A percentile compares a stretch with the other conserved stretches of the same genome.
These are phyloP conservation scores for Ogataea angusta DNA, from an alignment of 805 yeast genomes.

Conservation along the genomic window DNA sequence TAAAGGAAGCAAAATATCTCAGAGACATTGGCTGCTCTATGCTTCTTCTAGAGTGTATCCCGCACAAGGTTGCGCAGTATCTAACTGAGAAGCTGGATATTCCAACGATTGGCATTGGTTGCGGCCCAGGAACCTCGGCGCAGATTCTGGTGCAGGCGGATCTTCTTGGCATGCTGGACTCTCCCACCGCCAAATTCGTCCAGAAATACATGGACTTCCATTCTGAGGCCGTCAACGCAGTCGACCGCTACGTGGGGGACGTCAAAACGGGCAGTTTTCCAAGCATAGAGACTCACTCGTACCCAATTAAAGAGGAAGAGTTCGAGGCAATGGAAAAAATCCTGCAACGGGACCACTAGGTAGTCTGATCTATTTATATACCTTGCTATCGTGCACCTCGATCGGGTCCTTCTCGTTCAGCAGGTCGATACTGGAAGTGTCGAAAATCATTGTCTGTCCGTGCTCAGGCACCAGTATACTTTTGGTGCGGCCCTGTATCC, in stretches of 20 bases:
- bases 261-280: constrained; percentile 62
- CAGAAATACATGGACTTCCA: constrained; percentile 59
- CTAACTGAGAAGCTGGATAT: constrained; percentile 59
- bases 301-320: constrained; percentile 64
- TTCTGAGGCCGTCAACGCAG: constrained; percentile 46
- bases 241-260: constrained; percentile 55
- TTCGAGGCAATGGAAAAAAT: constrained; percentile 31
- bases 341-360: not conserved
- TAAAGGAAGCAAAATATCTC: constrained; percentile 64
- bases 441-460: constrained; percentile 66
- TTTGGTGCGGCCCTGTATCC: constrained; percentile 32
- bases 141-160: constrained; percentile 90
- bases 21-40: constrained; percentile 76
- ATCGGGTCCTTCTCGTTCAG: constrained; percentile 13
- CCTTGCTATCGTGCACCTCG: constrained; percentile 15
- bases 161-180: constrained; percentile 69
- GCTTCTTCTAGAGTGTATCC: constrained; percentile 82
- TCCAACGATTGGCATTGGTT: constrained; percentile 96
- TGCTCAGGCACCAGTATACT: constrained; percentile 64
- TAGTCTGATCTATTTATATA: constrained; percentile 3
- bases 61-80: constrained; percentile 61
- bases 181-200: constrained; percentile 66
- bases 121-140: constrained; percentile 80
- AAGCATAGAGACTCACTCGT: constrained; percentile 54
- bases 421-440: constrained; percentile 29